phyloP scores from a whole-genome alignment of 2,329 filamentous ascomycete species.

The Nemania sp. region DNA sequence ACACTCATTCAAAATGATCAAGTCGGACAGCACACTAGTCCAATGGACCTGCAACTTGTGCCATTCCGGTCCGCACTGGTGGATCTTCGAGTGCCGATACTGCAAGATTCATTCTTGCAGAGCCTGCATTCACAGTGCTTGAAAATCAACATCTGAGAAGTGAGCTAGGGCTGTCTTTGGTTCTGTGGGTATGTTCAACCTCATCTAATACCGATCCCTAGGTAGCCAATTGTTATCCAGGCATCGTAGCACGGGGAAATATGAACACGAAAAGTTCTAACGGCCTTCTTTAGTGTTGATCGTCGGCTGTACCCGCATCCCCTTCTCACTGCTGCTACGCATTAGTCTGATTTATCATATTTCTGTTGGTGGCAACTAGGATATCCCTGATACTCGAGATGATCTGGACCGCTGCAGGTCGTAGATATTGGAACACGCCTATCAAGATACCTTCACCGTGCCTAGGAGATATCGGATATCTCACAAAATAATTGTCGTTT shows the following conservation, averaged over 20 bases:
- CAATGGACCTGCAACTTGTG: constrained; percentile 75
- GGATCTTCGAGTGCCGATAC: constrained; percentile 76
- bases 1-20: constrained; percentile 74
- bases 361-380: constrained; percentile 18
- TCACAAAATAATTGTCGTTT: constrained; percentile 26
- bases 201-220: neutral
- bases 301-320: constrained; percentile 4
- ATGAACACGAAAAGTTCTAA: constrained; percentile 19
- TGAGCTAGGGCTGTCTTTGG: neutral
- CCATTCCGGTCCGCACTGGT: constrained; percentile 73
- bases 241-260: neutral
- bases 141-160: constrained; percentile 20
- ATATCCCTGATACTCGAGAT: constrained; percentile 27
- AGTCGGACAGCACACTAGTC: constrained; percentile 73
- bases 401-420: constrained; percentile 26
- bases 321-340: constrained; percentile 14
- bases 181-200: constrained; percentile 21
- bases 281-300: constrained; percentile 19
- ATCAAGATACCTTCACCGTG: constrained; percentile 17
- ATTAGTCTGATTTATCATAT: constrained; percentile 37
- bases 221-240: neutral
- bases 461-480: constrained; percentile 21
- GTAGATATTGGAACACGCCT: constrained; percentile 32
- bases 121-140: constrained; percentile 64
- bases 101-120: constrained; percentile 76